Conservation (phyloP, 2,329 filamentous ascomycete genomes). For the Fusarium globosum region DNA sequence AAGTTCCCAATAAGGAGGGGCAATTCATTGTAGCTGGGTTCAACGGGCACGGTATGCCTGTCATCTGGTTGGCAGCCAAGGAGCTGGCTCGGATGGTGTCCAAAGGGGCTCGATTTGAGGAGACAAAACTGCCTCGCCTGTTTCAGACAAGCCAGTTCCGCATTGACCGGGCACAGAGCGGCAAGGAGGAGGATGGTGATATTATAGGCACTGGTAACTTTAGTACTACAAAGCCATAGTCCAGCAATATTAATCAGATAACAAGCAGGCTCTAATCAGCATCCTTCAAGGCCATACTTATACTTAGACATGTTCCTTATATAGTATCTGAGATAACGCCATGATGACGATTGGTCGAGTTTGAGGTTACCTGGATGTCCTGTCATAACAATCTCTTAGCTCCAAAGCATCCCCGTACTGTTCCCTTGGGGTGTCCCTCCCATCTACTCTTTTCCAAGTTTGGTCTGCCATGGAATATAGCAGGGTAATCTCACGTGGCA, state of each 20-base stretch:
- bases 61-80: conserved; percentile 4
- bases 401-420: too few relatives aligned
- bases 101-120: neutral
- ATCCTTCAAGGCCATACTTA: rapidly evolving
- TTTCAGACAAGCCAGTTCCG: conserved; percentile 7
- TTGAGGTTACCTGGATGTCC: too few relatives aligned
- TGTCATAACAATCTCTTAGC: too few relatives aligned
- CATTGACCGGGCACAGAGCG: neutral
- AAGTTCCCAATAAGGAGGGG: neutral
- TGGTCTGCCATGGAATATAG: rapidly evolving
- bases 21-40: conserved; percentile 6
- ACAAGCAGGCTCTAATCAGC: rapidly evolving
- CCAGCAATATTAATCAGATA: rapidly evolving
- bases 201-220: conserved; percentile 5
- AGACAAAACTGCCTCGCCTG: neutral
- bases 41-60: conserved; percentile 1
- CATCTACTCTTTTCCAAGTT: rapidly evolving
- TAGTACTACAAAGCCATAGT: neutral
- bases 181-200: neutral
- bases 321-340: too few relatives aligned
- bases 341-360: too few relatives aligned
- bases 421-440: neutral
- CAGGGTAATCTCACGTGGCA: neutral
- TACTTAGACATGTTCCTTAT: neutral
- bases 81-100: neutral